phyloP scores from a whole-genome alignment of 306 rosid genomes.

The Acmispon strigosus region DNA sequence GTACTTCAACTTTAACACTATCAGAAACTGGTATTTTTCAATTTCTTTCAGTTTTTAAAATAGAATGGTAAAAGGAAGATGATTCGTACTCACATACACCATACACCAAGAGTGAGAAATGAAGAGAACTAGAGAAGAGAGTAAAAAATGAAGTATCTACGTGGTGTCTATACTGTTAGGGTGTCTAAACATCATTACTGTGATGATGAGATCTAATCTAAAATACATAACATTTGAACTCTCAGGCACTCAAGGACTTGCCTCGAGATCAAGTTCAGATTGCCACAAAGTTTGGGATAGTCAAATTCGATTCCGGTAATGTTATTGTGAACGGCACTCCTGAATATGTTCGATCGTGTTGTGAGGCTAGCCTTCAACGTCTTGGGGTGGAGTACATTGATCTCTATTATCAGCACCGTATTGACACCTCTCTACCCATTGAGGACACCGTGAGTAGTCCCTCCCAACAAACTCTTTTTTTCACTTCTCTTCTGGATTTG shows the following conservation, averaged over 20 bases:
- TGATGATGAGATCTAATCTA: too few relatives aligned
- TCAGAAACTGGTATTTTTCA: too few relatives aligned
- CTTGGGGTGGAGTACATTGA: constrained; percentile 67
- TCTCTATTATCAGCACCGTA: constrained; percentile 70
- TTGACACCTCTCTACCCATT: constrained; percentile 62
- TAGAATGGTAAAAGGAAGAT: too few relatives aligned
- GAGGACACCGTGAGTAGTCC: constrained; percentile 61
- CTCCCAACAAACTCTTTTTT: neutral
- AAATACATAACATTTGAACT: neutral
- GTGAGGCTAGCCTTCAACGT: constrained; percentile 66
- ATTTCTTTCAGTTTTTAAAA: too few relatives aligned
- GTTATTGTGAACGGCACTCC: constrained; percentile 56
- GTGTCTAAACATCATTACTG: too few relatives aligned
- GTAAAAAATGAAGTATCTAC: too few relatives aligned
- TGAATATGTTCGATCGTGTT: constrained; percentile 60
- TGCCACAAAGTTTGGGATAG: constrained; percentile 78
- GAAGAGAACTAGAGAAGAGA: too few relatives aligned
- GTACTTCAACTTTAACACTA: neutral
- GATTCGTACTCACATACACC: too few relatives aligned
- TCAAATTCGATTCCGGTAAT: neutral
- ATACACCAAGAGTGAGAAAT: too few relatives aligned
- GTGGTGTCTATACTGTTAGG: too few relatives aligned
- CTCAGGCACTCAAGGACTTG: constrained; percentile 56
- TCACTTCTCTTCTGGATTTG: neutral
- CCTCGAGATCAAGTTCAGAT: constrained; percentile 64